Evolutionary conservation across 768 basidiomycete species (phyloP), one percentile per base, ranked within the genome.

Genomic region (Tubosaeta brunneosetosa): DNA sequence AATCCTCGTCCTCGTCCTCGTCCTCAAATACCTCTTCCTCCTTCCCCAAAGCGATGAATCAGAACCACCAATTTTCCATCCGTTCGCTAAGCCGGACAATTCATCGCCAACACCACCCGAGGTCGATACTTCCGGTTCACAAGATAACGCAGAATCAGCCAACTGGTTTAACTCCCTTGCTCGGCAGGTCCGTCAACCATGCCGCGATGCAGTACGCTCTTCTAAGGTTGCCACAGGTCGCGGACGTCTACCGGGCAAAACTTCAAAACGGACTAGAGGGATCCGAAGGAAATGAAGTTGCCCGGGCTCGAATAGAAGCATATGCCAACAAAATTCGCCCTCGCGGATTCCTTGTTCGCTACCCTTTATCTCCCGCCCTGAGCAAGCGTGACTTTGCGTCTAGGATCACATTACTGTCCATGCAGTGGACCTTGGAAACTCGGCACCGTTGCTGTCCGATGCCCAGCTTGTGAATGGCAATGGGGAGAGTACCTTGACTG

Each of bases 11-110:
- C 78, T 91, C 27, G 77, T 76, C 44, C 73, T 94, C 56, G 81
- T 99, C 66, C 83, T 99, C 71, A 90, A 91, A 65, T 98, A 97
- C 73, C 84, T 98, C 51, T 97, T 99, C 65, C 85, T 99, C 56
- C 91, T 97, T 61, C 83, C 89, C 6, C 77, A 82, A 26, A 74
- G 79, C 53, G 71, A 78, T 57, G 77, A 78, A 1, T 76, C 79
- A 61, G 80, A 80, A 55, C 74, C 77, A 0, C 74, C 80, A 1
- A 74, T 78, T 32, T 86, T 84, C 67, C 84, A 82, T 60, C 81
- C 84, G 3, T 76, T 77, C 52, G 71, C 78, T 44, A 80, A 81
- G 58, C 74, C 71, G 25, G 76, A 82, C 58, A 66, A 71, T 34
- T 68, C 75, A 31, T 63, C 72, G 26, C 73, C 73, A 44, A 74